Base-by-base conservation (phyloP, 2,329 filamentous ascomycete species). In the Lachnellula occidentalis region DNA sequence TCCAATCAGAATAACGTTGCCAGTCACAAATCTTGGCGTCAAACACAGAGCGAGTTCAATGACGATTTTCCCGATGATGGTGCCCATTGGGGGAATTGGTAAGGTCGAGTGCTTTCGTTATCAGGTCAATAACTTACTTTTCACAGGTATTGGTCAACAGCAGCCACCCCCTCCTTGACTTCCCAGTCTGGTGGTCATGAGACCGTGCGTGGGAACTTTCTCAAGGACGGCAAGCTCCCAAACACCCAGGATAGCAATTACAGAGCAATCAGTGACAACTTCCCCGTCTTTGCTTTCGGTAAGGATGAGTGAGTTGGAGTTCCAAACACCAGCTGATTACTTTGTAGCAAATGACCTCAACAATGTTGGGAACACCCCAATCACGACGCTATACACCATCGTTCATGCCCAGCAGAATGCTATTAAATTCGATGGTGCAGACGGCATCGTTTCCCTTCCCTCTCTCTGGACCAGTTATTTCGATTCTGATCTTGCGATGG, bases 391-490 rank as follows among this genome's bases (percentile, higher is more conserved):
- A 12, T 67, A 64, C 45, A 67, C 62, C 3, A 63, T 67, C 37
- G 55, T 64, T 4, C 62, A 66, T 58, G 62, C 64, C 31, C 64
- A 67, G 27, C 11, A 60, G 41, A 63, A 64, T 37, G 63, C 63
- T 9, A 62, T 67, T 14, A 58, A 55, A 19, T 67, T 63, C 41
- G 52, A 62, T 31, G 58, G 64, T 11, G 58, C 59, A 3, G 48
- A 81, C 4, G 82, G 82, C 2, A 69, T 82, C 42, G 83, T 85
- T 1, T 73, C 77, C 34, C 87, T 94, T 74, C 80, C 83, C 7
- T 88, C 88, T 1, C 73, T 94, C 2, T 95, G 90, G 90, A 83
- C 80, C 60, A 85, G 83, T 1, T 90, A 84, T 73, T 94, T 89
- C 64, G 70, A 68, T 9, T 77, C 76, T n/a, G 81, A 82, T 12